Evolutionary conservation across 352 stramenopile genomes (phyloP), one percentile per base, ranked within the genome.

Genomic region (Globisporangium recalcitrans): DNA sequence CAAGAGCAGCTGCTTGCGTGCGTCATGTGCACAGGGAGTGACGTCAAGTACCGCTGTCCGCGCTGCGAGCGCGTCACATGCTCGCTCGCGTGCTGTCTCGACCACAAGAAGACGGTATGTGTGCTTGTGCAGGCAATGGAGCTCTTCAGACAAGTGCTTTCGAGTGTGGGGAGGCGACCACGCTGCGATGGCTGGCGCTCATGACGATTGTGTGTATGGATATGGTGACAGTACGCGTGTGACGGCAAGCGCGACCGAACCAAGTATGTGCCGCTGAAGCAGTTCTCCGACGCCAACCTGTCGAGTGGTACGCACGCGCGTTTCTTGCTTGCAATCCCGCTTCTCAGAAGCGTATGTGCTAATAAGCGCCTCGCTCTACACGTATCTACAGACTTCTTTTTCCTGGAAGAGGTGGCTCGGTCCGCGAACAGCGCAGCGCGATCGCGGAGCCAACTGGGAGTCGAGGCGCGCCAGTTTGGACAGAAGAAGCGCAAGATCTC

Each of bases 1-100:
- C 24, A 63, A 47, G 32, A 36, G 27, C 49, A 63, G 46, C 52
- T 16, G 22, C 44, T 73, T 3, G 54, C 44, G n/a, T 95, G 85
- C 69, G 64, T 60, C 49, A 68, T 65, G 10, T 95, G 85, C 53
- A 66, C 64, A 31, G 69, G 63, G 11, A 64, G 22, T 21, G 67
- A 82, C 51, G 79, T 92, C 71, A 95, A 95, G 72, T 95, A 95
- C 64, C 83, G 85, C 52, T 95, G 85, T 76, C 85, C 85, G 38
- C 74, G 82, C 57, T 95, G 85, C 60, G 85, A 95, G 64, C 79
- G 83, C 61, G 78, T 91, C 70, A 92, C 85, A 57, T 95, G 85
- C 64, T 92, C 83, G 47, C 67, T 95, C 51, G 64, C 70, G 16
- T 95, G 85, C 72, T 95, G 85, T 55, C 51, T 91, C 24, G 76